Base-by-base conservation (phyloP, 371 early-diverging fungal species). In the Lichtheimia ornata region DNA sequence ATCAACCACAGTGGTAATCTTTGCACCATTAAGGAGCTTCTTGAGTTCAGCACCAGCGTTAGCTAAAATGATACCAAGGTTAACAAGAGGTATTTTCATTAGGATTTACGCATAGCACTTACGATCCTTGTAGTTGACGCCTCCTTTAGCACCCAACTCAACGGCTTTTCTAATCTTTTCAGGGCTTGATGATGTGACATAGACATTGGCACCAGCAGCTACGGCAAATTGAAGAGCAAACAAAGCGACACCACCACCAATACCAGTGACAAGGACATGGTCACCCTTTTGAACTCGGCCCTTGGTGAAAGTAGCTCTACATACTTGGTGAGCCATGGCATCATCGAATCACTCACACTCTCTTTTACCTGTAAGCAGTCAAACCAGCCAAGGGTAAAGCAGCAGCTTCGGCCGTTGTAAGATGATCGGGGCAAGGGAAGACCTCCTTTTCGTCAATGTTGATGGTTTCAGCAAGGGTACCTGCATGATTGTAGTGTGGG, bases 221-320 rank as follows among this genome's bases (percentile, higher is more conserved):
- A 88, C 80, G 18, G 85, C 82, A 63, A 91, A 87, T 56, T 85
- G 84, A 40, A 91, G 66, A 4, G 88, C 89, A 66, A 81, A 76
- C 27, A 90, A 63, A 0, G 91, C 91, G 40, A 91, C 91, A 55
- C 91, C 91, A 47, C 91, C 91, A 18, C 85, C 88, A 66, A 91
- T 89, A 40, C 91, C 91, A 22, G 90, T 84, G 50, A 91, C 77
- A n/a, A 91, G 67, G 3, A 91, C 86, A 64, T 82, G 79, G 18
- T 85, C 81, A 9, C 81, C 88, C 15, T 70, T 64, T 53, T 66
- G 62, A 20, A 88, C 82, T 22, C 80, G 62, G 2, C 81, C 88
- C 50, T 86, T 86, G 17, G 86, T 84, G 47, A 87, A 85, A 4
- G 78, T 55, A 14, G 84, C 87, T 50, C 86, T 76, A 27, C 3